Percentiles rank a stretch among this genome's conserved stretches.
phyloP scores from a whole-genome alignment of 164 flowering plant species.

The Nelumbo lutea region DNA sequence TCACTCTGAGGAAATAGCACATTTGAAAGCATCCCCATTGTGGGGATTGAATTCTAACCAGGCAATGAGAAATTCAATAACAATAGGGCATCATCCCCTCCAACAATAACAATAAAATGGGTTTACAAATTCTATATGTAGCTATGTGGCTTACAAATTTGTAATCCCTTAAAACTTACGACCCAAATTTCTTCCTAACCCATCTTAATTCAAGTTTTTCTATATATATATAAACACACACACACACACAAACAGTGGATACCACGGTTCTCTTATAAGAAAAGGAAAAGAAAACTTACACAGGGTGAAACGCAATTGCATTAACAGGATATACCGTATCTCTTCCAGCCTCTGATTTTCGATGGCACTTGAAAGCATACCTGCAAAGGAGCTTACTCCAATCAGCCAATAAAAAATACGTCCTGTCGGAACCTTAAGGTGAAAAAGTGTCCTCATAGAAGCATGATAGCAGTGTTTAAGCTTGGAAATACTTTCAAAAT shows the following conservation, averaged over 20 bases:
- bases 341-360: conserved; percentile 91
- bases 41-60: neutral
- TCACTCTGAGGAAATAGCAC: neutral
- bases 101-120: neutral
- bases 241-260: too few relatives aligned
- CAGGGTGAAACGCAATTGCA: conserved; percentile 91
- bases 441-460: neutral
- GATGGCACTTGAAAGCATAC: conserved; percentile 97
- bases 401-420: conserved; percentile 1
- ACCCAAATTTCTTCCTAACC: too few relatives aligned
- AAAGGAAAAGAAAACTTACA: conserved; percentile 43
- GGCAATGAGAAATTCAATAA: too few relatives aligned
- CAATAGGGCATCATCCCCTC: too few relatives aligned
- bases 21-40: neutral
- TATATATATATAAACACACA: too few relatives aligned
- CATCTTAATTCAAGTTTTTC: too few relatives aligned
- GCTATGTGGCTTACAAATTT: too few relatives aligned
- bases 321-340: conserved; percentile 93
- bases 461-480: neutral
- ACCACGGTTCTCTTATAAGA: too few relatives aligned
- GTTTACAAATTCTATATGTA: too few relatives aligned
- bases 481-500: neutral
- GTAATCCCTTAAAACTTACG: too few relatives aligned
- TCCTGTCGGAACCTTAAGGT: too few relatives aligned
- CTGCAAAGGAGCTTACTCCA: conserved; percentile 33